Evolutionary conservation across 768 basidiomycete species (phyloP), one percentile per base, ranked within the genome.

Genomic region (Lactarius psammicola): DNA sequence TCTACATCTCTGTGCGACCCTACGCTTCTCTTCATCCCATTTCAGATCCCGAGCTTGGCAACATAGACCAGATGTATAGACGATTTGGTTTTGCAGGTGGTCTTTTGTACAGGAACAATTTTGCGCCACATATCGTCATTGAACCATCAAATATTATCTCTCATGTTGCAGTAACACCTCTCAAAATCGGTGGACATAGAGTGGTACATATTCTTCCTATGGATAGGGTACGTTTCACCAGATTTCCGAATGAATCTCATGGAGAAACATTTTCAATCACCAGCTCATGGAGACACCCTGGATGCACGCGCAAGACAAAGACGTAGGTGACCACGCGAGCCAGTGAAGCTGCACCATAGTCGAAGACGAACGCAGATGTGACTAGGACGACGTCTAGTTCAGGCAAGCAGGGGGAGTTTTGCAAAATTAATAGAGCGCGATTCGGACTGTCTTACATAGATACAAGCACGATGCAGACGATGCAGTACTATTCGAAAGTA

Each of bases 131-230:
- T 7, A 10, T 34, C 34, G 10, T 34, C 34, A 34, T 34, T n/a
- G 59, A 46, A 1, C 33, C 30, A 3, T 59, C 59, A 18, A 59
- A 26, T 8, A 46, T 59, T 31, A 59, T 59, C 8, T 59, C 59
- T 31, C 59, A 59, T 9, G 44, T 49, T 18, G 59, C 59, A 11
- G n/a, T 59, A 59, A 59, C 59, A 7, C 59, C 18, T 10, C 59
- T 59, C 8, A 8, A 59, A 13, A 59, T 59, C 11, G 28, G 44
- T 9, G 59, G 59, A 10, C 9, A n/a, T 31, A 30, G 40, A 46
- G 59, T 34, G 2, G 5, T 59, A 3, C 59, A 59, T 30, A 11
- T 59, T 15, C 59, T 59, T 49, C 59, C 44, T 17, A 56, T 53
- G 28, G 51, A 34, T 34, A 5, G 34, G 34, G 34, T 34, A 34